Evolutionary conservation across 2,329 filamentous ascomycete species (phyloP), one percentile per base, ranked within the genome.

Genomic region (Aspergillus versicolor): DNA sequence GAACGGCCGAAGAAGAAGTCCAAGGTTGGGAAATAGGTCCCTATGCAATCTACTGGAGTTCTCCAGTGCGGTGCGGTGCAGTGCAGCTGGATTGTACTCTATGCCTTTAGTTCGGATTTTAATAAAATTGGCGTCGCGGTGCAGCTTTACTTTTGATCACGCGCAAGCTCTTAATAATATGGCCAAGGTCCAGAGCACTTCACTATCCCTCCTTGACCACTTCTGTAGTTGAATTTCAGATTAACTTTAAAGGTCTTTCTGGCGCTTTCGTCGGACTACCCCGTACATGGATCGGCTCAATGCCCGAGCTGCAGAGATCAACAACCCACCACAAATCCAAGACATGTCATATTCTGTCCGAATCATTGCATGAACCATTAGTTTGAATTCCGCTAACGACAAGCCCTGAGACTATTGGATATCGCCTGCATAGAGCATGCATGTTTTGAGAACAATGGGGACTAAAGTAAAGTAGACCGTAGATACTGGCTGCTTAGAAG

Each of bases 1-100:
- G 81, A 81, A 52, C 77, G 84, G 64, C 84, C 84, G 13, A 87
- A 86, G 77, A 87, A 87, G 79, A 87, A 87, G 77, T 77, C 78
- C 58, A 87, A 88, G 77, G 64, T 67, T 56, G 67, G 67, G 22
- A 71, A 72, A 67, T 75, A 70, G 37, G 61, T 4, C 22, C 27
- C 8, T 5, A 30, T 9, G 9, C 11, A 11, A 30, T 30, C 27
- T 11, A 30, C 27, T 30, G 27, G 27, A 9, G 3, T 4, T 30
- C 27, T 11, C 27, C 27, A 30, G 27, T 30, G 27, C 27, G 12
- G 34, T 37, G 12, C 34, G 34, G 24, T 24, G 24, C 34, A 13
- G 12, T 11, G 32, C 34, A 13, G 34, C 34, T 37, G 34, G 13
- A n/a, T 37, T 37, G 34, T 37, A 37, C 34, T 37, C 8, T 30